Percentiles rank a stretch among this genome's conserved stretches.
Evolutionary conservation across 1,284 basidiomycete species (phyloP).

Genomic region (Ceratobasidium sp.): DNA sequence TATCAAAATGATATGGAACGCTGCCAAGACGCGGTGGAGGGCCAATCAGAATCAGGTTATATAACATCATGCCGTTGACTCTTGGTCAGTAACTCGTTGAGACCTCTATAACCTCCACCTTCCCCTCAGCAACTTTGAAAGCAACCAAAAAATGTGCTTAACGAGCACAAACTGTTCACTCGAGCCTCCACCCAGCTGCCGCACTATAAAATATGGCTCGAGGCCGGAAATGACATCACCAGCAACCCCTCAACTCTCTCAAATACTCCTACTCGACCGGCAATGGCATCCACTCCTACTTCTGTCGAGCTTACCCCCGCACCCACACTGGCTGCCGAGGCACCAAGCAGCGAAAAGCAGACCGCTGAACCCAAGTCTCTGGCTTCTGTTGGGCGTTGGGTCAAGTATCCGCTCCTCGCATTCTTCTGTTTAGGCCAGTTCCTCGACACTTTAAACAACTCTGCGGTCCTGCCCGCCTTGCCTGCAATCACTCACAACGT

Average conservation of each 20-base stretch:
- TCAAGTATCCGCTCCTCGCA: slow-evolving; percentile 53
- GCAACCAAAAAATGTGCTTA: not conserved
- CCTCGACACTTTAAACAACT: slow-evolving; percentile 60
- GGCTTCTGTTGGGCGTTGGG: slow-evolving; percentile 45
- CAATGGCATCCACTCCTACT: slow-evolving; percentile 24
- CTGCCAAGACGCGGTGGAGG: not conserved
- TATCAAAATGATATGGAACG: not conserved
- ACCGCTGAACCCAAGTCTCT: not conserved
- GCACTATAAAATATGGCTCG: slow-evolving; percentile 10
- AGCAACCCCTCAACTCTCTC: not conserved
- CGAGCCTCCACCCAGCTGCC: not conserved
- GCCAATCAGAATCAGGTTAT: not conserved
- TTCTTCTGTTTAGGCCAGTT: slow-evolving; percentile 58
- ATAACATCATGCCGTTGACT: not conserved
- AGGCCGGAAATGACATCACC: not conserved
- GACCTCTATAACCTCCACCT: not conserved
- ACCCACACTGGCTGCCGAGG: slow-evolving; percentile 14
- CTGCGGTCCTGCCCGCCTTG: slow-evolving; percentile 58
- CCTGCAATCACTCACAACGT: slow-evolving; percentile 51
- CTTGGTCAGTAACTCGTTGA: not conserved
- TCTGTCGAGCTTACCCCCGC: slow-evolving; percentile 31
- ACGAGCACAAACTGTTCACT: not conserved
- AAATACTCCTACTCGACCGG: not conserved
- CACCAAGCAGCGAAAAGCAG: not conserved
- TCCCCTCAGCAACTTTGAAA: not conserved